Percentiles rank a stretch among this genome's conserved stretches.
phyloP scores from a whole-genome alignment of 331 rosid genomes.

The Telfairia occidentalis region DNA sequence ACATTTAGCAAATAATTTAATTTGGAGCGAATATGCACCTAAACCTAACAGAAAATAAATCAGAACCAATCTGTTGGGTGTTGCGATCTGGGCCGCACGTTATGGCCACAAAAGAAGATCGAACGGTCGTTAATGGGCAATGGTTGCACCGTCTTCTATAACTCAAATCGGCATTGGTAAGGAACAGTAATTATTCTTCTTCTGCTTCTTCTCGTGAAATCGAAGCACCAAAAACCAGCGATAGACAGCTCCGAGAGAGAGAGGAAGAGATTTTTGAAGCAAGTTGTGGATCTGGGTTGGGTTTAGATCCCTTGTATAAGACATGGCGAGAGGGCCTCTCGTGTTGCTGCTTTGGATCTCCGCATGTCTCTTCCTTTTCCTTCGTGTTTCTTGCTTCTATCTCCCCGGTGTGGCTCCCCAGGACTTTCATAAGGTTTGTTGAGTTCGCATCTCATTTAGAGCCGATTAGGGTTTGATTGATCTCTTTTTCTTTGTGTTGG shows the following conservation, averaged over 20 bases:
- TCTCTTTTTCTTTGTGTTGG: neutral
- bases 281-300: constrained; percentile 14
- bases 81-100: neutral
- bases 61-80: neutral
- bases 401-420: constrained; percentile 98
- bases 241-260: constrained; percentile 10
- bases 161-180: neutral
- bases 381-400: constrained; percentile 48
- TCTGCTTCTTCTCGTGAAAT: neutral
- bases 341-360: constrained; percentile 52
- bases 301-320: constrained; percentile 28
- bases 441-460: neutral
- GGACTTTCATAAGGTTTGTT: constrained; percentile 56
- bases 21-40: neutral
- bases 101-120: neutral
- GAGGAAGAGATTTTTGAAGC: constrained; percentile 16
- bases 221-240: constrained; percentile 13
- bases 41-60: neutral
- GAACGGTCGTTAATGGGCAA: neutral
- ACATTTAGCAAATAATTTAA: neutral
- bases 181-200: constrained; percentile 4
- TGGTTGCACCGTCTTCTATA: constrained; percentile 1
- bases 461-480: neutral
- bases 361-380: constrained; percentile 27
- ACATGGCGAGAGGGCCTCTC: constrained; percentile 59